These are phyloP conservation scores for Metschnikowia matae DNA, from an alignment of 805 yeast genomes.

Conservation along the genomic window DNA sequence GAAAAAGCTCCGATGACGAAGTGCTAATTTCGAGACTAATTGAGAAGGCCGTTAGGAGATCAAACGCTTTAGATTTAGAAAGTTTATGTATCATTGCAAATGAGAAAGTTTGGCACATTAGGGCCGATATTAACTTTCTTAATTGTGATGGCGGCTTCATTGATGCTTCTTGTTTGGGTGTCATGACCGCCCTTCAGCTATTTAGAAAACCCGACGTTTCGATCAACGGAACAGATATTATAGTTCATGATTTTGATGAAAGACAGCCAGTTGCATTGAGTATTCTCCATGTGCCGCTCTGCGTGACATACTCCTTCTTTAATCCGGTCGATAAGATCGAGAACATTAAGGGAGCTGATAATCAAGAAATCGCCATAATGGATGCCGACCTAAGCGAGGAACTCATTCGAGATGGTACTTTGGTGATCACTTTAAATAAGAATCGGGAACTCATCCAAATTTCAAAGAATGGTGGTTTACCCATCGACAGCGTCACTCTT, in stretches of 20 bases:
- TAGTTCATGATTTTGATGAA: constrained; percentile 68
- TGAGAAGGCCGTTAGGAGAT: constrained; percentile 87
- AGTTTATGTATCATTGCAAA: constrained; percentile 89
- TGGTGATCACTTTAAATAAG: constrained; percentile 83
- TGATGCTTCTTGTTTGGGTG: constrained; percentile 88
- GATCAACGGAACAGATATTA: constrained; percentile 58
- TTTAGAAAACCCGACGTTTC: constrained; percentile 81
- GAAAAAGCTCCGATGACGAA: constrained; percentile 73
- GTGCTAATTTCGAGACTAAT: constrained; percentile 73
- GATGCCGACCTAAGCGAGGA: constrained; percentile 84
- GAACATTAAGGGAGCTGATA: constrained; percentile 63
- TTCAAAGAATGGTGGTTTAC: constrained; percentile 84
- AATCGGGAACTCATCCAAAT: constrained; percentile 90
- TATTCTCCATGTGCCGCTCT: constrained; percentile 83
- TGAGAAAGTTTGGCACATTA: constrained; percentile 81
- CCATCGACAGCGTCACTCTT: constrained; percentile 67
- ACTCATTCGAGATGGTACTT: constrained; percentile 64
- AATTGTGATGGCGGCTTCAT: constrained; percentile 91
- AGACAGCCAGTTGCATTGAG: constrained; percentile 85
- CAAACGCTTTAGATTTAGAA: constrained; percentile 89
- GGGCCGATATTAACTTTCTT: constrained; percentile 86
- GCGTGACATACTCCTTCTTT: constrained; percentile 84
- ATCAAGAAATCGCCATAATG: constrained; percentile 56
- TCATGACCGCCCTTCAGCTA: constrained; percentile 79
- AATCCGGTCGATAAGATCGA: constrained; percentile 62